Evolutionary conservation across 2,329 filamentous ascomycete genomes (phyloP).

Genomic region (Ascochyta lentis): DNA sequence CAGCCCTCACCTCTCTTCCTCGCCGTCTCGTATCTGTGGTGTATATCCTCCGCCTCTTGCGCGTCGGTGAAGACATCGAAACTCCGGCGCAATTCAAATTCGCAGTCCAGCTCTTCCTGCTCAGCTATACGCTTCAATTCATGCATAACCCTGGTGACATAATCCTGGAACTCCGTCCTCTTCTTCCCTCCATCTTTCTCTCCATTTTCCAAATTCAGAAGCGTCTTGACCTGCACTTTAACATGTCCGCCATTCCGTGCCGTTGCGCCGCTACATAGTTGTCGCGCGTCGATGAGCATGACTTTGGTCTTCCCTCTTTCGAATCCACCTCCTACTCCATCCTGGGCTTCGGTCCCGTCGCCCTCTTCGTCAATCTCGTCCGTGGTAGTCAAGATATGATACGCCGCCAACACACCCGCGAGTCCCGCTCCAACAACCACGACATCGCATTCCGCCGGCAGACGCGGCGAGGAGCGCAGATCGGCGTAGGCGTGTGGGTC

Average conservation of each 20-base stretch:
- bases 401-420: slow-evolving; percentile 41
- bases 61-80: slow-evolving; percentile 27
- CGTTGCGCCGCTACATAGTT: slow-evolving; percentile 34
- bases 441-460: slow-evolving; percentile 39
- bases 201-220: slow-evolving; percentile 19
- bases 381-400: slow-evolving; percentile 29
- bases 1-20: slow-evolving; percentile 19
- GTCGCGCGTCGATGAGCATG: slow-evolving; percentile 33
- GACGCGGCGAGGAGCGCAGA: slow-evolving; percentile 34
- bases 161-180: slow-evolving; percentile 19
- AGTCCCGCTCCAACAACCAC: slow-evolving; percentile 46
- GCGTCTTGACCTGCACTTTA: slow-evolving; percentile 53
- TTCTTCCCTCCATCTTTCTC: neutral
- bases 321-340: neutral
- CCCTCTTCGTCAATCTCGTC: neutral
- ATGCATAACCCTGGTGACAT: slow-evolving; percentile 21
- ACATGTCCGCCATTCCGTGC: slow-evolving; percentile 51
- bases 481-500: slow-evolving; percentile 37
- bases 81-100: slow-evolving; percentile 33
- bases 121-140: slow-evolving; percentile 20
- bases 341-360: neutral
- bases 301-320: neutral
- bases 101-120: slow-evolving; percentile 26
- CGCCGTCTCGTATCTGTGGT: slow-evolving; percentile 16
- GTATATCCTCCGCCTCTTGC: slow-evolving; percentile 11